Evolutionary conservation across 1,139 yeast genomes (phyloP), one percentile per base, ranked within the genome.

Genomic region (Yamadazyma buinensis): DNA sequence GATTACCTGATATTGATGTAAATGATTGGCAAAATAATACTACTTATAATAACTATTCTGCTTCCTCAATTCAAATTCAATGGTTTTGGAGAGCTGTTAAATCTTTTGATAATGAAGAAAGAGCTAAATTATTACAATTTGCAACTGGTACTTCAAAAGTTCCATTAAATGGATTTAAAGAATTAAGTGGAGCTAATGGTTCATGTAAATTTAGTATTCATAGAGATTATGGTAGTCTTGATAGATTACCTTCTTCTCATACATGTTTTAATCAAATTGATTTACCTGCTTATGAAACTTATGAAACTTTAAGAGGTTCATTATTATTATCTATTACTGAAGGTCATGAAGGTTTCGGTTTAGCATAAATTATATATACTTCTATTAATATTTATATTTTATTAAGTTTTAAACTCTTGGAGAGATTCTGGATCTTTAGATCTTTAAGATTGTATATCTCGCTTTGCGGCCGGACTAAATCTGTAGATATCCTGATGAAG

Each of bases 51-150:
- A 92, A 90, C 55, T 94, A 92, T 57, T 77, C 90, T 0, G 75
- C 94, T 2, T 75, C 87, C 1, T 85, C 95, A 3, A 80, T 85
- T 26, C 97, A 90, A 54, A 82, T 94, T 40, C 90, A 84, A 54
- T 92, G 97, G 88, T 94, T 92, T 63, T 94, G 99, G 99, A 73
- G 97, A 54, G 97, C 97, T 1, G 97, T 94, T 12, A 79, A 88
- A 50, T 86, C 97, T 1, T 92, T 92, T 61, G 97, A 88, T 52
- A 78, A 78, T 28, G 98, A 92, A 57, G 97, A 92, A 54, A 73
- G 95, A 36, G 99, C 98, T 14, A 88, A 90, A 53, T 64, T 94
- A 44, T 65, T 94, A 40, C 99, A 94, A 54, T 94, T 92, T 68
- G 94, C 95, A 2, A 94, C 99, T 0, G 99, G 99, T 42, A 92